Evolutionary conservation across 2,329 filamentous ascomycete genomes (phyloP), one percentile per base, ranked within the genome.

Genomic region (Cordyceps cateniannulata): DNA sequence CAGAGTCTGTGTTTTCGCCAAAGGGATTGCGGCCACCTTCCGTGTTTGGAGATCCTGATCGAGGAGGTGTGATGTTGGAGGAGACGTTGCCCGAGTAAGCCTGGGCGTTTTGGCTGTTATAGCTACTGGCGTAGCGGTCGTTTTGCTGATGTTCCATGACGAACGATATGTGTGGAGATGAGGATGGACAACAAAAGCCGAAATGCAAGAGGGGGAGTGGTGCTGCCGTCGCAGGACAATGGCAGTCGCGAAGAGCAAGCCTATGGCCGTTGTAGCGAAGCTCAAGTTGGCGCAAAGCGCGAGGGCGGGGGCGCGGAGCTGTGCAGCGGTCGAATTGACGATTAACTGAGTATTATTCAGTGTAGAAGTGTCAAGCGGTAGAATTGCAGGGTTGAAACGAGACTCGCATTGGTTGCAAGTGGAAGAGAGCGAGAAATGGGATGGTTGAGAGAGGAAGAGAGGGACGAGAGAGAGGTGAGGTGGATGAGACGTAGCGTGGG

Each of bases 41-140:
- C 18, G 74, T 78, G 67, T 73, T 77, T 48, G 77, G 77, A 16
- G 77, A 77, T 42, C 75, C 73, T 1, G 76, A 69, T 6, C 73
- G 72, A n/a, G 74, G 67, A 62, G 77, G 76, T 7, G 76, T 78
- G 18, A 69, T 67, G 40, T 71, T 70, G 22, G 69, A 67, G n/a
- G 75, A 76, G 35, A 74, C 75, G 45, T 71, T 68, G 22, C 69
- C 69, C 45, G 76, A 76, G 52, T 72, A 69, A 14, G 64, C 61
- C 4, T 68, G 58, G 42, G 49, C 20, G 40, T 24, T 47, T 14
- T 45, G 49, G 62, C 66, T 66, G 61, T 66, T 69, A 62, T 68
- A 69, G 63, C 65, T 64, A 60, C 65, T 62, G 48, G 47, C 27
- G 62, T 67, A 66, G 45, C 63, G 63, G 45, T 71, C 67, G 20